Evolutionary conservation across 805 yeast genomes (phyloP).

Genomic region (Metschnikowia kunwiensis): DNA sequence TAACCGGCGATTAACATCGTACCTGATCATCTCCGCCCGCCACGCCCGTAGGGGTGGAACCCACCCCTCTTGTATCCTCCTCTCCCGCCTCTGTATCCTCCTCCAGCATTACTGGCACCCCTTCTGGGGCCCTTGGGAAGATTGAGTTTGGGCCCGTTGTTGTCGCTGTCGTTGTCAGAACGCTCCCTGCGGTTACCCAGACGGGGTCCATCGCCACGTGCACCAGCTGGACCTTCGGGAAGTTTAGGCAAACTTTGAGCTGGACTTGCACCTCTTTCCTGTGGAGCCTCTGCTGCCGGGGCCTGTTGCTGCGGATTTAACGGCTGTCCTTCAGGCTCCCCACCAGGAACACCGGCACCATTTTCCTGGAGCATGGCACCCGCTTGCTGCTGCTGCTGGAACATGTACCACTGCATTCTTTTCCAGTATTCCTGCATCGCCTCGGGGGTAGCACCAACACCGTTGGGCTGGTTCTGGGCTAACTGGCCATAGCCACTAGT

Average conservation of each 20-base stretch:
- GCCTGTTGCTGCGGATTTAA: constrained; percentile 43
- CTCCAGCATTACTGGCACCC: constrained; percentile 24
- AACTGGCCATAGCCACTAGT: constrained; percentile 23
- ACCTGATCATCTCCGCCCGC: constrained; percentile 29
- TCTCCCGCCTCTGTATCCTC: constrained; percentile 32
- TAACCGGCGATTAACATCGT: not conserved
- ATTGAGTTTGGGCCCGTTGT: constrained; percentile 22
- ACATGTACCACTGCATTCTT: constrained; percentile 62
- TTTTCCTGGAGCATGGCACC: constrained; percentile 20
- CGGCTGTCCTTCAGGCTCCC: constrained; percentile 37
- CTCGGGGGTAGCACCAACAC: constrained; percentile 40
- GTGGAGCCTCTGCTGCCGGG: constrained; percentile 4
- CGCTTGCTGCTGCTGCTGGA: constrained; percentile 54
- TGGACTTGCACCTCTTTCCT: constrained; percentile 2
- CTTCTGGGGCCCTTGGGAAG: constrained; percentile 54
- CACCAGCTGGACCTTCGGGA: constrained; percentile 26
- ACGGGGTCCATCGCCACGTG: constrained; percentile 13
- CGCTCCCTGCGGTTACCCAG: constrained; percentile 8
- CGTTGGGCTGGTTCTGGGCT: constrained; percentile 13
- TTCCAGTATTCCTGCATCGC: constrained; percentile 64
- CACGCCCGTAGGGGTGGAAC: constrained; percentile 45
- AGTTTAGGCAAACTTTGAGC: constrained; percentile 1
- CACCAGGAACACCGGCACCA: constrained; percentile 23
- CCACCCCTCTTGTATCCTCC: constrained; percentile 27
- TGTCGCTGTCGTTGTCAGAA: constrained; percentile 13